Base-by-base conservation (phyloP, 2,329 filamentous ascomycete genomes). In the Xylariaceae sp. region DNA sequence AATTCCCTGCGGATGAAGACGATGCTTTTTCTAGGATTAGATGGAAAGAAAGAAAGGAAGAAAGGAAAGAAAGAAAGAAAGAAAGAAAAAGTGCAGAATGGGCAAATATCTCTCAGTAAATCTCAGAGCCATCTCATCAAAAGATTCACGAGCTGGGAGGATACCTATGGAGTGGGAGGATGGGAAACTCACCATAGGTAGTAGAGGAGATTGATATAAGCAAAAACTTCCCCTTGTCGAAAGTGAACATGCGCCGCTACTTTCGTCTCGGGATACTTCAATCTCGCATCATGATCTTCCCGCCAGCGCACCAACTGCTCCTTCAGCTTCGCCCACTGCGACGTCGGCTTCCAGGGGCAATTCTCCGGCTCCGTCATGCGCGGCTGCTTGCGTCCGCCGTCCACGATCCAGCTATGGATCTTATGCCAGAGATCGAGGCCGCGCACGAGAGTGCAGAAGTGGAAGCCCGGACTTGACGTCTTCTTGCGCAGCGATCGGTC, bases 371-470 rank as follows among this genome's bases (percentile, higher is more conserved):
- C 53, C 26, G 56, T 54, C 53, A 58, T 58, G 7, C 52, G 48
- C 30, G 58, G 56, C 31, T 51, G 48, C 27, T 50, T 58, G 12
- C 56, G 54, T 5, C 56, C 58, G 4, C 58, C 58, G 8, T 60
- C 56, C 7, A 60, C 56, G 47, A 58, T 58, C 56, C 58, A 60
- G 43, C 58, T 60, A 32, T 58, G 58, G 7, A 56, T 54, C 40
- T 58, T 51, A 35, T 60, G 58, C 56, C 56, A 60, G 31, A 60
- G 54, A 26, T 60, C 58, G 6, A 58, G 44, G 8, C 58, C 58
- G 40, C 58, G 56, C 9, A 60, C 45, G 3, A 60, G 49, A 12
- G 54, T 54, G 35, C 56, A 56, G 27, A 60, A 60, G 30, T 58
- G 51, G 26, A 50, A 60, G 3, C 53, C 51, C 2, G 55, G 50